Conservation (phyloP, 2,329 filamentous ascomycete genomes). For the Ophiostoma quercus region DNA sequence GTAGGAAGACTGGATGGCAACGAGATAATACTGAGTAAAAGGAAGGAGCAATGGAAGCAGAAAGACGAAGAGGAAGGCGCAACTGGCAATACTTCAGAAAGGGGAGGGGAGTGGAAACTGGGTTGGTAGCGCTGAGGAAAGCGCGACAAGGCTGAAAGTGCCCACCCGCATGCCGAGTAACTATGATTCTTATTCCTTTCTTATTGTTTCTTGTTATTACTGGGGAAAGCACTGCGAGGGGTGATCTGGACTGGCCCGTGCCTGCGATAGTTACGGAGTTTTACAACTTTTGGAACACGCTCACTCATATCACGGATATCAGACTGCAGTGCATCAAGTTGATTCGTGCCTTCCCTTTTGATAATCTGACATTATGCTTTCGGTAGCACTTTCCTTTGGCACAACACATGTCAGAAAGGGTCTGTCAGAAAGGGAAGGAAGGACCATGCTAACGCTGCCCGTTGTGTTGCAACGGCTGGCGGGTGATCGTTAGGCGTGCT, state of each 20-base stretch:
- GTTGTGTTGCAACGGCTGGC: not conserved
- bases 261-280: not conserved
- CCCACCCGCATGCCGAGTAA: not conserved
- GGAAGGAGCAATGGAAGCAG: not conserved
- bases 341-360: not conserved
- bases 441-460: not conserved
- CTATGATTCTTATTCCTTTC: not conserved
- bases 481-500: not conserved
- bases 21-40: not conserved
- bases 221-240: not conserved
- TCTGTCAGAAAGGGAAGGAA: not conserved
- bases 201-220: not conserved
- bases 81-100: constrained; percentile 5
- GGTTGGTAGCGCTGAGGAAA: constrained; percentile 20
- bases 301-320: not conserved
- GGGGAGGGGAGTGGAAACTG: not conserved
- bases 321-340: not conserved
- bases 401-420: not conserved
- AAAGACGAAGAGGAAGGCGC: constrained; percentile 5
- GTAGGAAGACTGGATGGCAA: not conserved
- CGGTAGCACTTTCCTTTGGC: constrained; percentile 1
- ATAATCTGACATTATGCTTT: not conserved
- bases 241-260: not conserved
- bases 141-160: constrained; percentile 21
- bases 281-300: not conserved